A percentile compares a stretch with the other conserved stretches of the same genome.
phyloP scores from a whole-genome alignment of 371 early-diverging fungal genomes.

The Rhizopus arrhizus region DNA sequence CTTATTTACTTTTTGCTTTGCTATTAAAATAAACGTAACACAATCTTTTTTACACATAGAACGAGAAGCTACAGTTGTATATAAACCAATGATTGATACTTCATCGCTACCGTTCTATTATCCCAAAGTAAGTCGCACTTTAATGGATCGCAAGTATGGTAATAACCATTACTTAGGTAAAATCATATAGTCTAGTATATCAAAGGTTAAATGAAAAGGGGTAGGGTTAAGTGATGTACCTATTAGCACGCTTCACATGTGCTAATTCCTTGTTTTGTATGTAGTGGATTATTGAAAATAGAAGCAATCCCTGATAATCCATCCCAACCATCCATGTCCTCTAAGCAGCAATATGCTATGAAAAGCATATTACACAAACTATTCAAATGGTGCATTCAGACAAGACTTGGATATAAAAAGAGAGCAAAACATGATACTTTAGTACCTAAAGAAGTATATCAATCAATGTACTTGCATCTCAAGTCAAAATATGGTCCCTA shows the following conservation, averaged over 20 bases:
- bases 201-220: conserved; percentile 19
- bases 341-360: conserved; percentile 60
- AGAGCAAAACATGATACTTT: conserved; percentile 71
- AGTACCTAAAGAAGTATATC: conserved; percentile 70
- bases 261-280: background rate
- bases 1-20: background rate
- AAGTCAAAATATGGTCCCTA: conserved; percentile 68
- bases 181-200: conserved; percentile 51
- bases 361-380: conserved; percentile 68
- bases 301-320: conserved; percentile 34
- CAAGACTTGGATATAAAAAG: conserved; percentile 75
- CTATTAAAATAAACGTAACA: background rate
- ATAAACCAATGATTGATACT: conserved; percentile 16
- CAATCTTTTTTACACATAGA: background rate
- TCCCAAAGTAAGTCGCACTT: conserved; percentile 58
- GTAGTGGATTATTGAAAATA: conserved; percentile 25
- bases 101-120: conserved; percentile 70
- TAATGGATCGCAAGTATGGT: conserved; percentile 13
- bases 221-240: background rate
- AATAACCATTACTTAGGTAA: conserved; percentile 25
- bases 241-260: background rate
- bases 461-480: conserved; percentile 60
- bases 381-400: conserved; percentile 79
- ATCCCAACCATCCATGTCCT: conserved; percentile 4
- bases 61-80: conserved; percentile 28